Evolutionary conservation across 345 rosid species (phyloP).

Genomic region (Eucalyptus curtisii): DNA sequence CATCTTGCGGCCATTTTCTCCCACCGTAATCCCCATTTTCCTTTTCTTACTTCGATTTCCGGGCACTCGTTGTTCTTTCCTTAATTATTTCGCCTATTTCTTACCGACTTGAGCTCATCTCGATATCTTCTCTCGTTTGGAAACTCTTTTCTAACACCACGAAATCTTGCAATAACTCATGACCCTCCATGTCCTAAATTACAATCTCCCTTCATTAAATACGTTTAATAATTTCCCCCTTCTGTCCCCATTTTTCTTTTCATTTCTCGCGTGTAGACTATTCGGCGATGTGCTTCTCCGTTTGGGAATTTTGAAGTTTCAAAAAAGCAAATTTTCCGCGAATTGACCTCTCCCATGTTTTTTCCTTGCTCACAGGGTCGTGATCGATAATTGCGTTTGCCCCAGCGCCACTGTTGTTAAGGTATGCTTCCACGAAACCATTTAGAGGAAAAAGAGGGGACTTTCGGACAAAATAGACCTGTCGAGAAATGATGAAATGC

Average conservation of each 20-base stretch:
- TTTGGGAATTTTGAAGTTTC: neutral
- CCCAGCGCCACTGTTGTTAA: constrained; percentile 77
- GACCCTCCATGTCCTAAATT: neutral
- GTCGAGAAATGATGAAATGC: neutral
- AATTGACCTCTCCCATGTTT: neutral
- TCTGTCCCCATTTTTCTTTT: neutral
- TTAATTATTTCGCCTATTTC: neutral
- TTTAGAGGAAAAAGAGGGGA: neutral
- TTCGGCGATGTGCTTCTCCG: neutral
- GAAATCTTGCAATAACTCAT: neutral
- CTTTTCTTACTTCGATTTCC: neutral
- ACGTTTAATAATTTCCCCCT: neutral
- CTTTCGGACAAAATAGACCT: neutral
- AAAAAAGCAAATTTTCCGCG: neutral
- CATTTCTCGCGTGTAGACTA: neutral
- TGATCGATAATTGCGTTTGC: constrained; percentile 87
- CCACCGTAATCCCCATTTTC: neutral
- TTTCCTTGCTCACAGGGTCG: constrained; percentile 47
- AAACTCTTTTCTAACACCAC: neutral
- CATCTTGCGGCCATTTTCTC: neutral
- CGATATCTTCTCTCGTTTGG: neutral
- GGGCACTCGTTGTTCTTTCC: neutral
- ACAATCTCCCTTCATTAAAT: neutral
- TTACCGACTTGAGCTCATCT: neutral
- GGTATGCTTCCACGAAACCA: constrained; percentile 55